Evolutionary conservation across 768 basidiomycete genomes (phyloP), one percentile per base, ranked within the genome.

Genomic region (Leccinum arenicola): DNA sequence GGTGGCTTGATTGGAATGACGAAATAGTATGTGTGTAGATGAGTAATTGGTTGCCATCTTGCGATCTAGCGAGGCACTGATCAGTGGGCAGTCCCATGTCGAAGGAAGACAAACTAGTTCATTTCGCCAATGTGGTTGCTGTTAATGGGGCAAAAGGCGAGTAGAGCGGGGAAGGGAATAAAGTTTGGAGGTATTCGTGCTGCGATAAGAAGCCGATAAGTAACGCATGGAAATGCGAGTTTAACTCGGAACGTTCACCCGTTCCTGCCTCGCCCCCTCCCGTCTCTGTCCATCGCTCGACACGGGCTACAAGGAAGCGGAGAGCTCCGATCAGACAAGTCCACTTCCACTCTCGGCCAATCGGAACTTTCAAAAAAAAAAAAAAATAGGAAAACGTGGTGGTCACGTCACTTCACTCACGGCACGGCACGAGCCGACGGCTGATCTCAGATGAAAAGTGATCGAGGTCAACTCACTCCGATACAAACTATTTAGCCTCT

Each of bases 361-460:
- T n/a, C 10, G 8, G 63, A 69, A 12, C 33, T 33, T 33, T 0
- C 12, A 12, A 33, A 33, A 33, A 35, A 33, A 33, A 4, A 33
- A 33, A 35, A 33, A 35, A 35, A 35, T 6, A 6, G 6, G 33
- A 35, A 35, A 35, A 35, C 68, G 67, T 68, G 67, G 67, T 70
- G 67, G 48, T 69, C 61, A 58, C 58, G 61, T 65, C 58, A 64
- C 54, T 12, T 14, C 10, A 45, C 43, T 45, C 36, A 23, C 72
- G 64, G 33, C 36, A 23, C 72, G 64, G 31, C 64, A 58, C 51
- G 27, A 61, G 35, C 70, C 72, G 70, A 55, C 40, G 35, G 25
- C 29, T 52, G 64, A 72, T 74, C 73, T 73, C 19, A 74, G 71
- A 74, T 72, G 35, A 33, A 29, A 27, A 25, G 25, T 31, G 50